Conservation (phyloP, 176 grass and related monocot genomes). For the Luzula sylvatica region DNA sequence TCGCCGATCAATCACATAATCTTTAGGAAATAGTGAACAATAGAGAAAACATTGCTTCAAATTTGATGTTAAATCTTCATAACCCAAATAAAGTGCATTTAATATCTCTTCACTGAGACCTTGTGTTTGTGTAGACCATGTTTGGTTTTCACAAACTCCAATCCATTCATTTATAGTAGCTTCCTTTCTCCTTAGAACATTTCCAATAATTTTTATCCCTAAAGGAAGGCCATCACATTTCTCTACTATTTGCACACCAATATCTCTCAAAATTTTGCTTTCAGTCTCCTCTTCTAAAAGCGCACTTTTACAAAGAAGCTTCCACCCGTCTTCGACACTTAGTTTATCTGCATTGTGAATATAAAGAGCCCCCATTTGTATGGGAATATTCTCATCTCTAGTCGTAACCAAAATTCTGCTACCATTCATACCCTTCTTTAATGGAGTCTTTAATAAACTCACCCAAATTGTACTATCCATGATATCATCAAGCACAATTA, state of each 20-base stretch:
- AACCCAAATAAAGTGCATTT: slow-evolving; percentile 49
- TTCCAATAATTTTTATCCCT: slow-evolving; percentile 39
- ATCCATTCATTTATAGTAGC: slow-evolving; percentile 20
- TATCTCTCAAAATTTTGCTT: slow-evolving; percentile 16
- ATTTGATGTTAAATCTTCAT: slow-evolving; percentile 49
- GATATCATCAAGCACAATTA: slow-evolving; percentile 59
- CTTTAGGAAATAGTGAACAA: slow-evolving; percentile 48
- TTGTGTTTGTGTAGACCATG: slow-evolving; percentile 37
- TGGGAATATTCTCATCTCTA: slow-evolving; percentile 20
- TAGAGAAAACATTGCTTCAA: slow-evolving; percentile 72
- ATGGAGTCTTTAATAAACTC: slow-evolving; percentile 21
- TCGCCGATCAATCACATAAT: slow-evolving; percentile 8
- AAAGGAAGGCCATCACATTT: slow-evolving; percentile 44
- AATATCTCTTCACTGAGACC: slow-evolving; percentile 32
- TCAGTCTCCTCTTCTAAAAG: slow-evolving; percentile 3
- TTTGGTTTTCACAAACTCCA: slow-evolving; percentile 18
- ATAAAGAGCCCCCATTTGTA: slow-evolving; percentile 32
- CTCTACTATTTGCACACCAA: slow-evolving; percentile 28
- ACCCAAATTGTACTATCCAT: slow-evolving; percentile 35
- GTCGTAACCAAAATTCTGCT: slow-evolving; percentile 50
- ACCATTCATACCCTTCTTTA: slow-evolving; percentile 25
- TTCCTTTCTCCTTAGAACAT: slow-evolving; percentile 33
- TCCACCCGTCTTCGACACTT: slow-evolving; percentile 30
- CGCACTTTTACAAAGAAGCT: slow-evolving; percentile 29
- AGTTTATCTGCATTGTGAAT: slow-evolving; percentile 35